A percentile compares a stretch with the other conserved stretches of the same genome.
Evolutionary conservation across 257 asterid species (phyloP).

Genomic region (Schizonepeta tenuifolia): DNA sequence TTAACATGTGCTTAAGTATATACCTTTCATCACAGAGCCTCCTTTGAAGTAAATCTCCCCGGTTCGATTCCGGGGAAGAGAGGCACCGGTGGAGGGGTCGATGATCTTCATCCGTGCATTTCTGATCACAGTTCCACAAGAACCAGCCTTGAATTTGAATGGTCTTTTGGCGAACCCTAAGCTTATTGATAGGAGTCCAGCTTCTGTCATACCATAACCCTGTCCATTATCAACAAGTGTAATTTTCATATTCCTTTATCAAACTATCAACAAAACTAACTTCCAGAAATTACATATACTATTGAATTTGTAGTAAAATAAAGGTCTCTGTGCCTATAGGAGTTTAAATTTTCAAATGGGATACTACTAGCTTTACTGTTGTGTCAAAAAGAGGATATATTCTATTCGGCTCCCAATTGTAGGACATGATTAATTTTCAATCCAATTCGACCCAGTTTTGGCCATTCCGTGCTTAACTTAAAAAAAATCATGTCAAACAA

Average conservation of each 20-base stretch:
- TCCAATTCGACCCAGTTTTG: no score
- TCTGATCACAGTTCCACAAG: conserved; percentile 59
- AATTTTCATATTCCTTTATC: not conserved
- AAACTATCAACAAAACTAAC: not conserved
- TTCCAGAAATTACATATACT: no score
- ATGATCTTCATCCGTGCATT: conserved; percentile 54
- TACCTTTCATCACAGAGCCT: conserved; percentile 60
- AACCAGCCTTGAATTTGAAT: conserved; percentile 47
- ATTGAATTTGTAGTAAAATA: no score
- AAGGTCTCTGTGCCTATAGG: no score
- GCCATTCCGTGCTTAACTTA: no score
- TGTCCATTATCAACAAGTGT: conserved; percentile 9
- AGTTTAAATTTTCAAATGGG: no score
- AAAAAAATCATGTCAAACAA: no score
- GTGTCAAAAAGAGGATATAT: no score
- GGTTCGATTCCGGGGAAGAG: conserved; percentile 44
- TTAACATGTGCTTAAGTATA: not conserved
- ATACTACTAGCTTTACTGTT: no score
- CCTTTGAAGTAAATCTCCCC: conserved; percentile 59
- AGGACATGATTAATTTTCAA: no score
- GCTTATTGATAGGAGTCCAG: conserved; percentile 49
- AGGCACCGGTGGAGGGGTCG: conserved; percentile 47
- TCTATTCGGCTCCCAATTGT: not conserved
- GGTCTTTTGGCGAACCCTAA: conserved; percentile 60
- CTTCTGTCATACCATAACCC: conserved; percentile 78